Evolutionary conservation across 257 asterid genomes (phyloP), one percentile per base, ranked within the genome.

Genomic region (Nicotiana otophora): DNA sequence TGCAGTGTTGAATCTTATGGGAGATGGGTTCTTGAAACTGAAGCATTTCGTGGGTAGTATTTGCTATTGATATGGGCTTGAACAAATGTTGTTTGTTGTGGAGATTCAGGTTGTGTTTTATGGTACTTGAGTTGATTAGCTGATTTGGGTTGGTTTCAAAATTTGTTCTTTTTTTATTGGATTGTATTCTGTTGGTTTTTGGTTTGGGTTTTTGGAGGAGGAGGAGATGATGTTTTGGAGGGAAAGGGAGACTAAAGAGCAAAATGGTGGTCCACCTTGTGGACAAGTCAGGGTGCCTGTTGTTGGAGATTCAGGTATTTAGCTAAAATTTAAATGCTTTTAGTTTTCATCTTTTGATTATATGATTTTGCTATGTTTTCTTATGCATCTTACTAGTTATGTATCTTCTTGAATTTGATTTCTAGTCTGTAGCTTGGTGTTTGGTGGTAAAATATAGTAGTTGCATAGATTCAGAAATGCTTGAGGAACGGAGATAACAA

Each of bases 281-380:
- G 98, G 99, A 79, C 97, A 94, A 90, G 97, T 96, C 85, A 85
- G 99, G 83, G 99, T 96, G 75, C 92, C 94, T 60, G 89, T 94
- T 87, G 96, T 94, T 81, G 98, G 98, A 63, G 99, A 96, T 79
- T 93, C 98, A 86, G 99, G 99, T 96, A 88, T 8, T 51, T 58
- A 23, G 54, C 81, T 26, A 46, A 8, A 42, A 81, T 84, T 23
- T 57, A 14, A 46, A 26, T 48, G 39, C 15, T 23, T 14, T 42
- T 70, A 58, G 23, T 60, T 80, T 76, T 7, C 30, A 19, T 5
- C 11, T 84, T 4, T 62, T 19, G 14, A 23, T 23, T 51, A 20
- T 36, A 15, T 80, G 28, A 51, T 51, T 23, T 77, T 77, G 4
- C 81, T 26, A 42, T 26, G 23, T 23, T 16, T 64, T 63, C n/a